Conservation (phyloP, 1,284 basidiomycete genomes). For the Sporisorium graminicola region DNA sequence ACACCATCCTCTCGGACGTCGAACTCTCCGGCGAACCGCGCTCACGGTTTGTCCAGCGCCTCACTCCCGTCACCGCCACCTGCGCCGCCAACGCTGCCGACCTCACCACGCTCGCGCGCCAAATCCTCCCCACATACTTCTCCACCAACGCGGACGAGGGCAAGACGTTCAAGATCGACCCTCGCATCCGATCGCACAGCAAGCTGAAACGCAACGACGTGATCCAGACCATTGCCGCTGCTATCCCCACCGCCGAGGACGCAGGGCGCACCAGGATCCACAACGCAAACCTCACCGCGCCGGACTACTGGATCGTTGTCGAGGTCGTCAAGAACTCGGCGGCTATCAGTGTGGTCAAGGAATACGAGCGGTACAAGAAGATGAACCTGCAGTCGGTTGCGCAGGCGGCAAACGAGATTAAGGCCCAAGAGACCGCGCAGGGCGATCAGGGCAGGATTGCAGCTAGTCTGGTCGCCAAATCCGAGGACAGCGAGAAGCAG, state of each 20-base stretch:
- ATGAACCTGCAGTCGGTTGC: slow-evolving; percentile 58
- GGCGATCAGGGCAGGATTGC: slow-evolving; percentile 14
- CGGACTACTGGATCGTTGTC: slow-evolving; percentile 58
- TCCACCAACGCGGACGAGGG: slow-evolving; percentile 9
- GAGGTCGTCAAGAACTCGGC: slow-evolving; percentile 60
- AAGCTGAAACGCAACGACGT: slow-evolving; percentile 53
- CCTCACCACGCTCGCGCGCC: slow-evolving; percentile 28
- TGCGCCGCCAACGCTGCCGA: slow-evolving; percentile 33
- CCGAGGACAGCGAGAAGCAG: background rate
- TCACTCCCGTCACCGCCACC: slow-evolving; percentile 46
- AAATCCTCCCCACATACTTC: slow-evolving; percentile 41
- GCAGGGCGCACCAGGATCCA: slow-evolving; percentile 28
- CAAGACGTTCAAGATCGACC: slow-evolving; percentile 60
- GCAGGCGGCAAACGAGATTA: slow-evolving; percentile 26
- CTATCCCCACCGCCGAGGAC: slow-evolving; percentile 46
- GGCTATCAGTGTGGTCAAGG: slow-evolving; percentile 50
- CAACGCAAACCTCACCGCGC: slow-evolving; percentile 49
- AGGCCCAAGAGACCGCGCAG: slow-evolving; percentile 7
- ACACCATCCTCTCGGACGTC: slow-evolving; percentile 52
- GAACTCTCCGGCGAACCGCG: slow-evolving; percentile 52
- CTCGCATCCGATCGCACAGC: slow-evolving; percentile 57
- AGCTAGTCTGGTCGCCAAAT: slow-evolving; percentile 19
- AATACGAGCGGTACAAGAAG: slow-evolving; percentile 55
- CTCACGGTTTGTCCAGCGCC: slow-evolving; percentile 51
- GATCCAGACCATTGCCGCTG: slow-evolving; percentile 51